Evolutionary conservation across 2,329 filamentous ascomycete genomes (phyloP), one percentile per base, ranked within the genome.

Genomic region (Calonectria pseudoturangicola): DNA sequence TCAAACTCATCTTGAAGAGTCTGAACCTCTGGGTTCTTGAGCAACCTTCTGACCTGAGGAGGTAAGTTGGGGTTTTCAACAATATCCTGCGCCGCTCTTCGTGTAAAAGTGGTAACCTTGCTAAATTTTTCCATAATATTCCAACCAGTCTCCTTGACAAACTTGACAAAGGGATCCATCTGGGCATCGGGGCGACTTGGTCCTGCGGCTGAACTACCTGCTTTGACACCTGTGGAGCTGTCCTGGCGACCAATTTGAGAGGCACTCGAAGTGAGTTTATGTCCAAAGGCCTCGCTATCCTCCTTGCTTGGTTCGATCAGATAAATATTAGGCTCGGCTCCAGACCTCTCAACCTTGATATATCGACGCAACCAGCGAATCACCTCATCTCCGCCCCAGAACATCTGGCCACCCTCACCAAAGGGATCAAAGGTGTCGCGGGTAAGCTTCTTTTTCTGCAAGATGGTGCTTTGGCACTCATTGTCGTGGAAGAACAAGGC

Each of bases 351-450:
- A 16, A 99, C 92, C 25, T 88, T 89, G 8, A 97, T 91, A 83
- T 98, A 98, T 82, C 93, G 89, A 82, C 92, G 94, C 79, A 99
- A 81, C 97, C 97, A 99, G 68, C 95, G 90, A 60, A 99, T 83
- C 0, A 98, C 94, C 85, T 99, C 96, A 82, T 99, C 97, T 6
- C 97, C 97, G 70, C 97, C 97, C 97, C 97, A 99, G 81, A 98
- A 98, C 88, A 98, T 93, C 82, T 94, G 91, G 0, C 96, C 96
- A 75, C 90, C 90, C 74, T 95, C 94, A 18, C 93, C 93, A 83
- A 98, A 98, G 0, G 96, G 96, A 79, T 98, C 95, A 79, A 99
- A 98, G 51, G 88, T 94, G 78, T 98, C 95, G 74, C 90, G 91
- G 0, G 95, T 92, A 66, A 94, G 88, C 85, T 93, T 95, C 88